Evolutionary conservation across 148 eudicot genomes (phyloP), one percentile per base, ranked within the genome.

Genomic region (Arctostaphylos glauca): DNA sequence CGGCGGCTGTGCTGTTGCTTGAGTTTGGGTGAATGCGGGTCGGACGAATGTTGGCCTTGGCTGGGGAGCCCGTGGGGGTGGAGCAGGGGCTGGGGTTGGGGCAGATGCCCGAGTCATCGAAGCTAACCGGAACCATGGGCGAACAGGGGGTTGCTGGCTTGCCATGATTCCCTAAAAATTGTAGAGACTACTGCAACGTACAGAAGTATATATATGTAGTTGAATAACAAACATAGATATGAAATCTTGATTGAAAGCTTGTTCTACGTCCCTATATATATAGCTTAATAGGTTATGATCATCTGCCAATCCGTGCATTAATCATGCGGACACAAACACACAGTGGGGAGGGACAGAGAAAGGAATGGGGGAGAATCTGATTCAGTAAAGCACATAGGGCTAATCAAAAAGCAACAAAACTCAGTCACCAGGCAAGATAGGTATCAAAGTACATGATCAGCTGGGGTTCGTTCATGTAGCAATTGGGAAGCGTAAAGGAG

Each of bases 111-210:
- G 88, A 72, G 78, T 83, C 44, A 89, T 31, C 75, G 88, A 67
- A 64, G 85, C 85, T 50, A 89, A 55, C 19, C 91, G 89, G 76
- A 89, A 88, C 92, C 90, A 85, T 21, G 92, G 91, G 16, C 91
- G 92, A 50, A 86, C 25, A 46, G 87, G 90, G 58, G 89, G 80
- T 84, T 74, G 86, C 52, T 88, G 93, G 84, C 85, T 88, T 71
- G 90, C 81, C 93, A 91, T 91, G 48, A 41, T 79, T 71, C 49
- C 43, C 6, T 13, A 71, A 19, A 19, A 21, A 44, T 16, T 8
- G 23, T 41, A 44, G 12, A 72, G 49, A 41, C 21, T 72, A 18
- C 16, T 44, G 19, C 75, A 44, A 46, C 10, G 50, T 43, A 43
- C 75, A 44, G 43, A 44, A 44, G 71, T 66, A 25, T 25, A 2